These are phyloP conservation scores for Artemisia tridentata DNA, from an alignment of 129 eudicot species.

Conservation along the genomic window DNA sequence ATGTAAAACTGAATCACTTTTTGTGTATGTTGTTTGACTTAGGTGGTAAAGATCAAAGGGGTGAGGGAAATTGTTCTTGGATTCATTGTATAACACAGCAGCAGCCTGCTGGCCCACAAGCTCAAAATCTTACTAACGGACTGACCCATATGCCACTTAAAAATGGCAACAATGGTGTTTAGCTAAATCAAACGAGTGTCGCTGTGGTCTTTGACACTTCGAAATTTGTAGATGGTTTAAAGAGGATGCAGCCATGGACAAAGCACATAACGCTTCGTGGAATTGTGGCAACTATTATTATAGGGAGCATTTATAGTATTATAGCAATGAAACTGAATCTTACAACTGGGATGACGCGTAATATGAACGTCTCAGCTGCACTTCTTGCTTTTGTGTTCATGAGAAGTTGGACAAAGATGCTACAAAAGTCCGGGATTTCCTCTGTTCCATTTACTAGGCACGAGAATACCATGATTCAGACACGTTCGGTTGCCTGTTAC, in stretches of 20 bases:
- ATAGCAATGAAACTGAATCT: conserved; percentile 79
- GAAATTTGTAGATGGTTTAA: conserved; percentile 15
- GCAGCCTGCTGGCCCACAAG: conserved; percentile 58
- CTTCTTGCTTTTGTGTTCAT: conserved; percentile 75
- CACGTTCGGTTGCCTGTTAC: conserved; percentile 82
- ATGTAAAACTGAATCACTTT: not conserved
- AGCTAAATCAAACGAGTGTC: not conserved
- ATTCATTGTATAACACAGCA: conserved; percentile 94
- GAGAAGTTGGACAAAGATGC: conserved; percentile 66
- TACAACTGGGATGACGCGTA: conserved; percentile 75
- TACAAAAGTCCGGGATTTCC: conserved; percentile 48
- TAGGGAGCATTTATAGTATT: conserved; percentile 65
- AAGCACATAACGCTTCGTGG: conserved; percentile 68
- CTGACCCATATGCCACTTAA: not conserved
- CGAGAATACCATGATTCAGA: conserved; percentile 87
- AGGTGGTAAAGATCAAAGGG: conserved; percentile 78
- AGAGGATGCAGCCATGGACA: conserved; percentile 66
- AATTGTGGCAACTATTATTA: conserved; percentile 45
- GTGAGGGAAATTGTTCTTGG: conserved; percentile 92
- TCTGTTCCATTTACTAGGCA: conserved; percentile 69
- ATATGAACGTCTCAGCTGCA: conserved; percentile 79
- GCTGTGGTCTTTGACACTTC: not conserved
- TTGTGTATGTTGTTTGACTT: conserved; percentile 13
- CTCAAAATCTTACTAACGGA: not conserved
- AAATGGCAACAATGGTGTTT: conserved; percentile 1